A percentile compares a stretch with the other conserved stretches of the same genome.
Evolutionary conservation across 192 early-diverging fungal species (phyloP).

Genomic region (Gonapodya prolifera): DNA sequence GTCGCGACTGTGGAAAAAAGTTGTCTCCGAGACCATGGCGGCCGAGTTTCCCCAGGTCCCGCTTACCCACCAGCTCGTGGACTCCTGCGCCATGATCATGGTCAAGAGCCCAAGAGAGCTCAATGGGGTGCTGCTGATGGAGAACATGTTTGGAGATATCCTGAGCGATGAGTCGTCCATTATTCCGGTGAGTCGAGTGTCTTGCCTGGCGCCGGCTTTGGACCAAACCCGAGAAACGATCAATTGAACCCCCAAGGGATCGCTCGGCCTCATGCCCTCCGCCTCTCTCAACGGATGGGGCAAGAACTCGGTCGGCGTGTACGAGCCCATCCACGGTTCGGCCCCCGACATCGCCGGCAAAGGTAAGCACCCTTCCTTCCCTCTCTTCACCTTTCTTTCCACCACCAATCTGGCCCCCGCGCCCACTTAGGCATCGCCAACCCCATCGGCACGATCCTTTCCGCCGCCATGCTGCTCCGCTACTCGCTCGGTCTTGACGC

Average conservation of each 20-base stretch:
- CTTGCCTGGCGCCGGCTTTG: neutral
- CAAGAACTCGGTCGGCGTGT: conserved; percentile 68
- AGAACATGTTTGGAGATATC: conserved; percentile 66
- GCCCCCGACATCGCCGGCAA: conserved; percentile 98
- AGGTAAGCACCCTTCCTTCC: conserved; percentile 19
- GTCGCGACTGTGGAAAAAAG: conserved; percentile 91
- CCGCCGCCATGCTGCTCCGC: conserved; percentile 81
- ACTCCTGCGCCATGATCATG: conserved; percentile 95
- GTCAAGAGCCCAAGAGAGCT: conserved; percentile 77
- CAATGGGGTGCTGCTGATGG: conserved; percentile 93
- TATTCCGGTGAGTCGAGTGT: conserved; percentile 57
- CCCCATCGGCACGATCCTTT: conserved; percentile 95
- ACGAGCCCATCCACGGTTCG: conserved; percentile 99
- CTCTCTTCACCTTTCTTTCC: neutral
- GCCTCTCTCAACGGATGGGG: conserved; percentile 84
- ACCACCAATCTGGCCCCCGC: neutral
- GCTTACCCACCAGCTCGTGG: conserved; percentile 86
- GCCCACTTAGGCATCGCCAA: conserved; percentile 68
- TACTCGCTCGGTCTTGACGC: conserved; percentile 84
- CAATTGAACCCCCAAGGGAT: conserved; percentile 9
- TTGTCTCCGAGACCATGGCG: conserved; percentile 75
- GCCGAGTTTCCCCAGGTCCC: conserved; percentile 81
- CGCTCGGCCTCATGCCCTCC: conserved; percentile 82
- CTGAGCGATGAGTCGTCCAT: conserved; percentile 82
- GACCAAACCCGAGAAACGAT: neutral